Evolutionary conservation across 1,139 yeast species (phyloP), one percentile per base, ranked within the genome.

Genomic region (Arxiozyma bovina): DNA sequence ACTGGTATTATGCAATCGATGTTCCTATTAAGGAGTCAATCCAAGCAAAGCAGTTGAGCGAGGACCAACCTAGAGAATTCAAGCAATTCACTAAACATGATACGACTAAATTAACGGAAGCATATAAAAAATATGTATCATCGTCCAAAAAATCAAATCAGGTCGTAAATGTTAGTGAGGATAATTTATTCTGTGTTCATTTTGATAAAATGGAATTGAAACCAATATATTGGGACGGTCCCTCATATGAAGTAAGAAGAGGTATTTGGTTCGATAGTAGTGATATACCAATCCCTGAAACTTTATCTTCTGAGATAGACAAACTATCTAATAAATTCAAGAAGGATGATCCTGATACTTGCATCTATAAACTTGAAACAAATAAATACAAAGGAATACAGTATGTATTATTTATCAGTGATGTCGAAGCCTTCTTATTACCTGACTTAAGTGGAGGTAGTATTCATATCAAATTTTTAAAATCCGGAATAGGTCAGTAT

Each of bases 191-290:
- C 62, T 80, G 83, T 62, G 96, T 90, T 1, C 81, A 88, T 63
- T 60, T 91, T 34, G 60, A 67, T 1, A 68, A 72, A 8, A 76
- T 82, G 67, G 77, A 77, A 53, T 69, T 91, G 61, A 61, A 73
- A 1, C 96, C 98, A 0, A 78, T 85, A 0, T 91, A 84, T 67
- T 91, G 98, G 98, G 84, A 82, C 2, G 98, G 98, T 0, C 95
- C 97, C 0, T 73, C 75, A 0, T 93, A 83, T 65, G 93, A 87
- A 58, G 87, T 91, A 1, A 75, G 96, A 43, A 73, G 98, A 52
- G 96, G 96, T 0, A 70, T 82, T 1, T 91, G 99, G 99, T 89
- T 88, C 65, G 73, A 76, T 51, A 68, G 78, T 5, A 80, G 79
- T 53, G 83, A 85, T 2, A 65, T 68, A 7, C 97, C 97, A 0